Conservation (phyloP, 768 basidiomycete species). For the Boletus pseudo-olivaceus region DNA sequence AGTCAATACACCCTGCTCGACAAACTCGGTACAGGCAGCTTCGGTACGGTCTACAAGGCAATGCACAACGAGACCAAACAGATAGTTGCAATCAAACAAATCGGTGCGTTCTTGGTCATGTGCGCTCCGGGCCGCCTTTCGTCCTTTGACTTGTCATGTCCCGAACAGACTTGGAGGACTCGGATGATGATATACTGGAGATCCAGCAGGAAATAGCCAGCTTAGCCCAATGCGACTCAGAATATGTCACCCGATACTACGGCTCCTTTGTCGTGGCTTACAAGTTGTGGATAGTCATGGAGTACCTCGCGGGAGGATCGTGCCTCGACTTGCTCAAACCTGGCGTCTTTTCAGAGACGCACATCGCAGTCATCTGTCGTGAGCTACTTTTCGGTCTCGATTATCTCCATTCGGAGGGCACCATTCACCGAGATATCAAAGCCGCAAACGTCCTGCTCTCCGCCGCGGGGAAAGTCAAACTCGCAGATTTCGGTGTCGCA, state of each 20-base stretch:
- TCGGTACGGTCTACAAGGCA: conserved; percentile 96
- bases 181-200: conserved; percentile 97
- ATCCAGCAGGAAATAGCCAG: conserved; percentile 99
- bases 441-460: conserved; percentile 94
- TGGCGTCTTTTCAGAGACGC: conserved; percentile 84
- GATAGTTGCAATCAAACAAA: conserved; percentile 97
- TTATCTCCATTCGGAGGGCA: conserved; percentile 93
- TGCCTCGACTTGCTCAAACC: conserved; percentile 95
- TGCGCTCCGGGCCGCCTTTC: neutral
- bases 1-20: conserved; percentile 90
- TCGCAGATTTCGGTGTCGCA: conserved; percentile 98
- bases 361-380: conserved; percentile 92
- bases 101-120: conserved; percentile 56
- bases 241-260: conserved; percentile 95
- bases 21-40: conserved; percentile 96
- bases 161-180: conserved; percentile 85
- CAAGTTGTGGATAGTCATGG: conserved; percentile 99
- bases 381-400: conserved; percentile 91
- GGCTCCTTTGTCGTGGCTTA: conserved; percentile 95
- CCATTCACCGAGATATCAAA: conserved; percentile 99
- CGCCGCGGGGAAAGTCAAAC: conserved; percentile 89
- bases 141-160: neutral
- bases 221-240: conserved; percentile 92
- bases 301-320: conserved; percentile 97
- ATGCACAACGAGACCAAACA: conserved; percentile 92